Base-by-base conservation (phyloP, 495 filamentous ascomycete genomes). In the Pyrenula aspistea region DNA sequence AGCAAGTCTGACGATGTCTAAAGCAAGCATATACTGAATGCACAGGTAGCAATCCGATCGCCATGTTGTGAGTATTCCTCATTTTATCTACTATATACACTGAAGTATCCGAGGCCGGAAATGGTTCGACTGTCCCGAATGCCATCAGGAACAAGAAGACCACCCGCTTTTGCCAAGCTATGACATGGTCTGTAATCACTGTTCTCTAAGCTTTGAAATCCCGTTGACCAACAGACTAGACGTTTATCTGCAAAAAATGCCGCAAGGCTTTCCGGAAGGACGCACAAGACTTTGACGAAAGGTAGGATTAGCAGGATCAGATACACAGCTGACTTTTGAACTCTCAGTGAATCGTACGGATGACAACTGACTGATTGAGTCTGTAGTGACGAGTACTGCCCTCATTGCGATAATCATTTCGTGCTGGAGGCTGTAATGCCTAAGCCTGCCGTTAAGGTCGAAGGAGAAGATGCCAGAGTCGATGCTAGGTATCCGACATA, bases 321-420 rank as follows among this genome's bases (percentile, higher is more conserved):
- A 55, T 42, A 56, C 8, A 21, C 36, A 8, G 8, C 2, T 24
- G 12, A 21, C 1, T 25, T 15, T 48, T 2, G 24, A 20, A 11
- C 19, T 56, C 12, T 56, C 22, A 49, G 54, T 42, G 15, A 20
- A 22, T 49, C n/a, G n/a, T 21, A n/a, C n/a, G n/a, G n/a, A n/a
- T n/a, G n/a, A n/a, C n/a, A n/a, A n/a, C 21, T 20, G 22, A 24
- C 56, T 56, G 0, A 53, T 19, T 36, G 24, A 24, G 42, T 22
- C n/a, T n/a, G 23, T 59, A 88, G 89, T 68, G 94, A 98, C 76
- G 94, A 98, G 71, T 97, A 95, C 75, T 97, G 93, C 73, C 94
- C 93, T n/a, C 87, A 96, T 73, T 98, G 93, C 76, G 93, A 98
- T 69, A 98, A 98, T 70, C 93, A 97, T 71, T 98, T 90, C 66